A percentile compares a stretch with the other conserved stretches of the same genome.
Conservation (phyloP, 2,329 filamentous ascomycete genomes). For the Blastomyces gilchristii region DNA sequence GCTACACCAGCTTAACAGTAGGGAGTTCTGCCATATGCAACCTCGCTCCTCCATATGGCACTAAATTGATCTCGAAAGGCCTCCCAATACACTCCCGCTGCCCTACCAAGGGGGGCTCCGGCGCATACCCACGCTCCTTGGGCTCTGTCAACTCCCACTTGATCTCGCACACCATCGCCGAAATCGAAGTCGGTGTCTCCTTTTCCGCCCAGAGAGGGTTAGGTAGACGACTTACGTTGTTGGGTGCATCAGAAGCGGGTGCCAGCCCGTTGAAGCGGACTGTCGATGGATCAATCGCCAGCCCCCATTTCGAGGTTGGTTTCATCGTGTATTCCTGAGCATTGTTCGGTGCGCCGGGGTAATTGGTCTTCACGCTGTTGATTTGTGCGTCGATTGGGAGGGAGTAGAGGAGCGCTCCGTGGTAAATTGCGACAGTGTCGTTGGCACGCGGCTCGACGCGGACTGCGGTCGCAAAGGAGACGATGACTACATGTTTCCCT, state of each 20-base stretch:
- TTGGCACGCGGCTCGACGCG: slow-evolving; percentile 32
- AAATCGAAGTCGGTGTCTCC: slow-evolving; percentile 13
- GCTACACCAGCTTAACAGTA: slow-evolving; percentile 16
- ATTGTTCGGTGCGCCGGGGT: slow-evolving; percentile 21
- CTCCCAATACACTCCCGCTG: slow-evolving; percentile 28
- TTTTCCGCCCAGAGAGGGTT: slow-evolving; percentile 17
- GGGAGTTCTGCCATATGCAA: slow-evolving; percentile 40
- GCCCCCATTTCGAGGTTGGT: slow-evolving; percentile 23
- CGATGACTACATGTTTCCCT: slow-evolving; percentile 27
- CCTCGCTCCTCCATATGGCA: slow-evolving; percentile 40
- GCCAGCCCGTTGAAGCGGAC: slow-evolving; percentile 23
- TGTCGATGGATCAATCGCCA: slow-evolving; percentile 27
- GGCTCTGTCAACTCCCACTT: slow-evolving; percentile 25
- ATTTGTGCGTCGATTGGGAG: slow-evolving; percentile 28
- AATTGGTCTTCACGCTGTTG: slow-evolving; percentile 20
- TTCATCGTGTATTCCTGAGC: slow-evolving; percentile 30
- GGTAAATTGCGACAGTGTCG: slow-evolving; percentile 36
- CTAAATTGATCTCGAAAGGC: slow-evolving; percentile 29
- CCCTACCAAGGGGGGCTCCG: slow-evolving; percentile 25
- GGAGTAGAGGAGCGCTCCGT: slow-evolving; percentile 38
- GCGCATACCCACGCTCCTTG: slow-evolving; percentile 23
- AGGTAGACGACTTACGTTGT: slow-evolving; percentile 10
- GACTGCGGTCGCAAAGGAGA: slow-evolving; percentile 26
- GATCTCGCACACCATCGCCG: slow-evolving; percentile 29
- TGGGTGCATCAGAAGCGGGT: slow-evolving; percentile 8